Percentiles rank a stretch among this genome's conserved stretches.
Evolutionary conservation across 495 filamentous ascomycete genomes (phyloP).

Genomic region (Neurospora sp.): DNA sequence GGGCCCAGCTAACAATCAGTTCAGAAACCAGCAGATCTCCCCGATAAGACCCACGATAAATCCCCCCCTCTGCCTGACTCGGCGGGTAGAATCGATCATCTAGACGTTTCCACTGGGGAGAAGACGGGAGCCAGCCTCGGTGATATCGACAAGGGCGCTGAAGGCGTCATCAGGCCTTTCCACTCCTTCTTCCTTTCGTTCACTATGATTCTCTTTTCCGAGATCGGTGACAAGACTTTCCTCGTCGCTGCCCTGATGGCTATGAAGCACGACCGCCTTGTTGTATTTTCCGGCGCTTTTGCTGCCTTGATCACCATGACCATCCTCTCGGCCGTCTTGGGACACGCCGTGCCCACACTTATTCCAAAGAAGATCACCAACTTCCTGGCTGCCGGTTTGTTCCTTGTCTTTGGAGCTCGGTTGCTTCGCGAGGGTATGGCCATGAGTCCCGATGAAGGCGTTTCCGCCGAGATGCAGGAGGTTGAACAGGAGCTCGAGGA

Average conservation of each 20-base stretch:
- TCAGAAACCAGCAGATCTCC: constrained; percentile 76
- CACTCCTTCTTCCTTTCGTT: constrained; percentile 90
- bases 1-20: constrained; percentile 1
- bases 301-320: constrained; percentile 88
- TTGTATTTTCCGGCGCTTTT: constrained; percentile 93
- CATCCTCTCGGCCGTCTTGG: constrained; percentile 88
- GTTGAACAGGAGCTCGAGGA: constrained; percentile 92
- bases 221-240: constrained; percentile 98
- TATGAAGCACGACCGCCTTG: constrained; percentile 88
- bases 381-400: constrained; percentile 72
- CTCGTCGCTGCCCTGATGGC: constrained; percentile 96
- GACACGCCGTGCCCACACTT: constrained; percentile 83
- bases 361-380: constrained; percentile 84
- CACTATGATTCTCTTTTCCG: constrained; percentile 95
- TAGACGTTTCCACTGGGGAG: constrained; percentile 50
- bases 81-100: constrained; percentile 48
- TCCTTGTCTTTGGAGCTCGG: constrained; percentile 79
- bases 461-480: constrained; percentile 91
- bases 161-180: constrained; percentile 67
- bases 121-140: constrained; percentile 18
- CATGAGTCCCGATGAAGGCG: constrained; percentile 81
- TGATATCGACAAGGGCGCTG: constrained; percentile 32
- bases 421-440: constrained; percentile 79
- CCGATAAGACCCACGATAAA: constrained; percentile 69
- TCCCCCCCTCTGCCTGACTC: constrained; percentile 62